Base-by-base conservation (phyloP, 805 yeast genomes). In the Yarrowia sp. region DNA sequence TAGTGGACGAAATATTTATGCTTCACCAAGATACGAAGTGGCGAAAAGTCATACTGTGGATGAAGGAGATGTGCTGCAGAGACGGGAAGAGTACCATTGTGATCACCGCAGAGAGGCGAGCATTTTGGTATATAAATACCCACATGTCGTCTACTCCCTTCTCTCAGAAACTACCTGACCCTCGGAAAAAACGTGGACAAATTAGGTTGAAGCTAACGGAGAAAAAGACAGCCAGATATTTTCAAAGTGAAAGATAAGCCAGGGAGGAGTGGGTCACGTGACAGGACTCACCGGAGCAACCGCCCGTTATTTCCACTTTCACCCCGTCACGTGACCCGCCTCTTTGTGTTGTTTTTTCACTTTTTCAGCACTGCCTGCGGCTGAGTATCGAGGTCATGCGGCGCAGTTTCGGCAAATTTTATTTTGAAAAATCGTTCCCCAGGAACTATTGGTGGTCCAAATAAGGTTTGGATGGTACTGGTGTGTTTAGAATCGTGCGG, bases 331-430 rank as follows among this genome's bases (percentile, higher is more conserved):
- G 55, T 49, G 40, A 33, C 24, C 36, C 20, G 1, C n/a, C n/a
- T n/a, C n/a, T n/a, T n/a, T n/a, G n/a, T n/a, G n/a, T n/a, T n/a
- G n/a, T 20, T 15, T 33, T 4, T 5, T 19, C 39, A 12, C 39
- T 13, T 8, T 14, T 12, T 19, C 24, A 5, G 10, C 49, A 44
- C 49, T 9, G 49, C 49, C 49, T 46, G 50, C 50, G 50, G 50
- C 50, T 46, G 50, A 24, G 50, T 46, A 34, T n/a, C n/a, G n/a
- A n/a, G n/a, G 50, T 46, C 50, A 46, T 46, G 50, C 36, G 50
- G 50, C 2, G 17, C 4, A 15, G 36, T 46, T 36, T 36, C 38
- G 49, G 20, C 6, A 44, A 44, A 44, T 30, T 19, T 12, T 9
- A 20, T 6, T 44, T 44, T 10, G 36, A 46, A 24, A 24, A 19